A percentile compares a stretch with the other conserved stretches of the same genome.
Conservation (phyloP, 2,329 filamentous ascomycete species). For the Calonectria pteridis region DNA sequence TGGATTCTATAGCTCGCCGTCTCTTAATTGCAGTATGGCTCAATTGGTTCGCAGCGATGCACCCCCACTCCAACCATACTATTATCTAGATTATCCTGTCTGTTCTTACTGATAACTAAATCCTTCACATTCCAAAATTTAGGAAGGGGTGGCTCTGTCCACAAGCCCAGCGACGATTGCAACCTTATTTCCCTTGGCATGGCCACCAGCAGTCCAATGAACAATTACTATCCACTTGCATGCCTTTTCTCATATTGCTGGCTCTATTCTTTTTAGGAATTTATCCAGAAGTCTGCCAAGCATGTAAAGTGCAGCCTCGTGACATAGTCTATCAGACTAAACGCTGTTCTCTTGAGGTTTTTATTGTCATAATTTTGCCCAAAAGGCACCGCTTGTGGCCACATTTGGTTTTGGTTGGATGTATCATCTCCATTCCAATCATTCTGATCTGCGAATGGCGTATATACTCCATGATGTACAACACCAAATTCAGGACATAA, state of each 20-base stretch:
- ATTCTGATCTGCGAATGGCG: neutral
- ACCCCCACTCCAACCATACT: neutral
- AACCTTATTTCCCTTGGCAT: neutral
- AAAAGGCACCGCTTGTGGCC: neutral
- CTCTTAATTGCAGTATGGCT: neutral
- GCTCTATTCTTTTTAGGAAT: neutral
- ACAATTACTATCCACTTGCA: neutral
- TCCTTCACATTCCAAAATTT: neutral
- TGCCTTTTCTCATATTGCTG: neutral
- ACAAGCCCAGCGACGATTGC: neutral
- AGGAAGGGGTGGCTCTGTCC: neutral
- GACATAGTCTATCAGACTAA: neutral
- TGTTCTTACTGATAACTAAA: neutral
- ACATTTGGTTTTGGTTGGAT: rapidly evolving
- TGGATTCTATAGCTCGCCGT: neutral
- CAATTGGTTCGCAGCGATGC: neutral
- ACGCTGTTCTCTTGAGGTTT: neutral
- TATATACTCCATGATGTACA: neutral
- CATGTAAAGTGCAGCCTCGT: neutral
- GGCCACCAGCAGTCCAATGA: neutral
- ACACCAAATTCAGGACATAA: neutral
- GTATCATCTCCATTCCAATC: neutral
- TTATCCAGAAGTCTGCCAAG: neutral
- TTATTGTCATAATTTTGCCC: neutral
- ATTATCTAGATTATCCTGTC: neutral